Conservation (phyloP, 2,329 filamentous ascomycete species). For the Cercospora sojina region DNA sequence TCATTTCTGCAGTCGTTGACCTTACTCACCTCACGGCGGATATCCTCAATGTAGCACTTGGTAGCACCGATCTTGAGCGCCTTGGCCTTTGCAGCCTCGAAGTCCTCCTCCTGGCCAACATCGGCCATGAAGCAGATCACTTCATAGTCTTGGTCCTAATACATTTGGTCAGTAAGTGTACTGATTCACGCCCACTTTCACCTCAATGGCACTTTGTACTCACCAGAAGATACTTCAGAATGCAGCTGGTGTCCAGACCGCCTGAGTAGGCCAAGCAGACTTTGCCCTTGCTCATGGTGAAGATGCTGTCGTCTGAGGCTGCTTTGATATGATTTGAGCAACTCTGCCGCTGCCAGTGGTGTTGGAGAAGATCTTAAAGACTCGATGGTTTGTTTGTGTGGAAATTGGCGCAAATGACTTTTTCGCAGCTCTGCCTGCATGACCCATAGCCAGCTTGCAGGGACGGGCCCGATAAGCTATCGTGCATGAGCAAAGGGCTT, state of each 20-base stretch:
- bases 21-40: slow-evolving; percentile 51
- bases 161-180: neutral
- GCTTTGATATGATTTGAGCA: neutral
- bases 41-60: slow-evolving; percentile 62
- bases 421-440: slow-evolving; percentile 7
- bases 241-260: slow-evolving; percentile 61
- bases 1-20: neutral
- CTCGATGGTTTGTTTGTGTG: neutral
- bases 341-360: neutral
- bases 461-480: slow-evolving; percentile 2
- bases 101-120: slow-evolving; percentile 65
- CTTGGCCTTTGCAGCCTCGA: slow-evolving; percentile 69
- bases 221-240: slow-evolving; percentile 47
- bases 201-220: slow-evolving; percentile 31
- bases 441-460: neutral
- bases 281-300: slow-evolving; percentile 35
- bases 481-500: neutral
- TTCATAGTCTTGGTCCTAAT: slow-evolving; percentile 55
- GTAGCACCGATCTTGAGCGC: slow-evolving; percentile 67
- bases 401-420: neutral
- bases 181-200: slow-evolving; percentile 3
- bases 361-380: neutral
- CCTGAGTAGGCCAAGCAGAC: slow-evolving; percentile 54
- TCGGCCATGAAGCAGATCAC: slow-evolving; percentile 70
- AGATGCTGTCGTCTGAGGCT: neutral